These are phyloP conservation scores for Asclepias syriaca DNA, from an alignment of 257 asterid species.

Conservation along the genomic window DNA sequence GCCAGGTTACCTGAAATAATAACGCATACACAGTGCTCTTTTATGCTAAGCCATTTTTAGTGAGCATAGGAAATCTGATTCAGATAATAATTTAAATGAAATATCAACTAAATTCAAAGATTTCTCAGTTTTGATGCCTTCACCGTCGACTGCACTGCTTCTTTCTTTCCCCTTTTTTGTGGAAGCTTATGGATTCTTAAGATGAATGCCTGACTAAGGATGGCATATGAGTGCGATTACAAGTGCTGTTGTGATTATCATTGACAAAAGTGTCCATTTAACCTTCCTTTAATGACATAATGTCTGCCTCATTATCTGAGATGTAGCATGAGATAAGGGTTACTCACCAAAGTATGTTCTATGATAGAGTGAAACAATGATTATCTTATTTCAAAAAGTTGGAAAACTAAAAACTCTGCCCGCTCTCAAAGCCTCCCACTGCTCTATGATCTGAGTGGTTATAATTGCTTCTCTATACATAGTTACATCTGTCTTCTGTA, in stretches of 20 bases:
- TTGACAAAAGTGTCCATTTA: neutral
- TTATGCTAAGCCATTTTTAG: neutral
- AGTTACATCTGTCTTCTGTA: neutral
- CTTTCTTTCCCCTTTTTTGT: neutral
- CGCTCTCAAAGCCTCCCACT: neutral
- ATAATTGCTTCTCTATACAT: neutral
- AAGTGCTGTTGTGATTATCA: neutral
- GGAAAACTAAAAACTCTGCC: constrained; percentile 3
- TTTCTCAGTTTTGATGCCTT: neutral
- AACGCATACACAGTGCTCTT: neutral
- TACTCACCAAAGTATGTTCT: neutral
- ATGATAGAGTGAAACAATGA: neutral
- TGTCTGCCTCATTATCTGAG: neutral
- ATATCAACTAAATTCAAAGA: neutral
- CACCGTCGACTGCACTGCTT: too few relatives aligned
- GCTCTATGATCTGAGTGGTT: neutral
- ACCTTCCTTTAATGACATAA: neutral
- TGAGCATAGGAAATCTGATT: neutral
- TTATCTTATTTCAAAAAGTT: neutral
- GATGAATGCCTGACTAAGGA: neutral
- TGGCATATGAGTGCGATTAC: neutral
- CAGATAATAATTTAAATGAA: neutral
- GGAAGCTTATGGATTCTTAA: neutral
- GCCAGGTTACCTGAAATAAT: neutral
- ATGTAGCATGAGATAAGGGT: neutral